phyloP scores from a whole-genome alignment of 2,329 filamentous ascomycete genomes.

The Exutisphaerella laricina region DNA sequence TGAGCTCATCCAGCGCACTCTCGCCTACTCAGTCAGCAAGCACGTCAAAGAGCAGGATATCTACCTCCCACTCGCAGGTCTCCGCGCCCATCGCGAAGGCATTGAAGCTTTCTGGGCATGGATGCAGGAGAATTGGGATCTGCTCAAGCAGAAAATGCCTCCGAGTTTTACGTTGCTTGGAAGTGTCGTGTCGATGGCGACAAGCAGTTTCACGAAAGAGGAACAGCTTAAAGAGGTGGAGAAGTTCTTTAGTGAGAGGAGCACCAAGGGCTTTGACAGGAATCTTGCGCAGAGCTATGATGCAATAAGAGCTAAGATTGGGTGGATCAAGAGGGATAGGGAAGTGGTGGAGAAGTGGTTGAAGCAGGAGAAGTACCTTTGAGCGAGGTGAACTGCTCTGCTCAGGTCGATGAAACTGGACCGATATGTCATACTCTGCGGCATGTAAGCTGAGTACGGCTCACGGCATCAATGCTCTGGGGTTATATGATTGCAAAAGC shows the following conservation, averaged over 20 bases:
- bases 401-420: too few species aligned
- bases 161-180: slow-evolving; percentile 84
- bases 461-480: too few species aligned
- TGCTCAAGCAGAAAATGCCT: slow-evolving; percentile 71
- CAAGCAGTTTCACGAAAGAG: slow-evolving; percentile 69
- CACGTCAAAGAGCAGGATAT: slow-evolving; percentile 93
- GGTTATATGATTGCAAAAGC: too few species aligned
- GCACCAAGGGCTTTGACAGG: slow-evolving; percentile 82
- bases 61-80: slow-evolving; percentile 76
- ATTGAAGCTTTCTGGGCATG: slow-evolving; percentile 75
- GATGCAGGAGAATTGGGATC: slow-evolving; percentile 86
- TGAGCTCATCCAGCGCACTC: slow-evolving; percentile 73
- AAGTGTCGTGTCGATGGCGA: slow-evolving; percentile 75
- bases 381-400: slow-evolving; percentile 9
- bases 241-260: slow-evolving; percentile 73
- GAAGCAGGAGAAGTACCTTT: slow-evolving; percentile 58
- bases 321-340: slow-evolving; percentile 71
- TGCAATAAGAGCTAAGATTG: slow-evolving; percentile 74
- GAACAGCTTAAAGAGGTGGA: slow-evolving; percentile 72
- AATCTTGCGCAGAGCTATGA: slow-evolving; percentile 86
- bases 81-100: slow-evolving; percentile 71
- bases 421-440: too few species aligned
- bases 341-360: slow-evolving; percentile 71
- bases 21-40: slow-evolving; percentile 67
- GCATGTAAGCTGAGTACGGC: too few species aligned